Evolutionary conservation across 768 basidiomycete genomes (phyloP).

Genomic region (Mycena capillaripes): DNA sequence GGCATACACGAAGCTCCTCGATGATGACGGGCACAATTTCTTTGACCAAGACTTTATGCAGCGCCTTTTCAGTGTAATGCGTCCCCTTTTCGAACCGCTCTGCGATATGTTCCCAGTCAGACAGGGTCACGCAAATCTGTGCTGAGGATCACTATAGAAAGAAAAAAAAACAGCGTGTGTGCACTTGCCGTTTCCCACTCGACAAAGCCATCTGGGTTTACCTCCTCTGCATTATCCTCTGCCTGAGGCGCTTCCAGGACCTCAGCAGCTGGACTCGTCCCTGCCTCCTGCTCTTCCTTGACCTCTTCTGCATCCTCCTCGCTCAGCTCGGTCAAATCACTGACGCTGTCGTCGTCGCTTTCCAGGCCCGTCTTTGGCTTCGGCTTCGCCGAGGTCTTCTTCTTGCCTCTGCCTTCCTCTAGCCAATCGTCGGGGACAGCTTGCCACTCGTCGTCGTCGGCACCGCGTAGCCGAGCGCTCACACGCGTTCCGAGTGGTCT

Average conservation of each 20-base stretch:
- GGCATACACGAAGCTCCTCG: conserved; percentile 72
- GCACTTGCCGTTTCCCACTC: conserved; percentile 92
- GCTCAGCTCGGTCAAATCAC: conserved; percentile 83
- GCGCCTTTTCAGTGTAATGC: conserved; percentile 84
- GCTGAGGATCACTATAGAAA: background rate
- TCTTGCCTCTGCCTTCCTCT: conserved; percentile 35
- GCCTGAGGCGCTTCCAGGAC: conserved; percentile 24
- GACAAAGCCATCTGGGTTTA: conserved; percentile 67
- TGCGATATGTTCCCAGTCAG: conserved; percentile 88
- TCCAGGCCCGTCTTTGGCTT: conserved; percentile 68
- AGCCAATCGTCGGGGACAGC: conserved; percentile 83
- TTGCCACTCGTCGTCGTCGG: conserved; percentile 81
- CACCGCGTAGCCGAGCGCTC: conserved; percentile 75
- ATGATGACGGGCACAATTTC: conserved; percentile 80
- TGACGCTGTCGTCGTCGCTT: conserved; percentile 72
- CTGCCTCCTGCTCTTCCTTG: background rate
- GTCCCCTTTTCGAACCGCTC: conserved; percentile 82
- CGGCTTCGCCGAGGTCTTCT: conserved; percentile 29
- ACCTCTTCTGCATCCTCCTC: conserved; percentile 53
- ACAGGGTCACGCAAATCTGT: conserved; percentile 86
- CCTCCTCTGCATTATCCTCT: conserved; percentile 41
- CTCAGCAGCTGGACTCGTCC: conserved; percentile 17
- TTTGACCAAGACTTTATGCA: conserved; percentile 77
- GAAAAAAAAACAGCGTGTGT: background rate
- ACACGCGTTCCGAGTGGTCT: conserved; percentile 69